These are phyloP conservation scores for Seiridium unicorne DNA, from an alignment of 2,329 filamentous ascomycete genomes.

Conservation along the genomic window DNA sequence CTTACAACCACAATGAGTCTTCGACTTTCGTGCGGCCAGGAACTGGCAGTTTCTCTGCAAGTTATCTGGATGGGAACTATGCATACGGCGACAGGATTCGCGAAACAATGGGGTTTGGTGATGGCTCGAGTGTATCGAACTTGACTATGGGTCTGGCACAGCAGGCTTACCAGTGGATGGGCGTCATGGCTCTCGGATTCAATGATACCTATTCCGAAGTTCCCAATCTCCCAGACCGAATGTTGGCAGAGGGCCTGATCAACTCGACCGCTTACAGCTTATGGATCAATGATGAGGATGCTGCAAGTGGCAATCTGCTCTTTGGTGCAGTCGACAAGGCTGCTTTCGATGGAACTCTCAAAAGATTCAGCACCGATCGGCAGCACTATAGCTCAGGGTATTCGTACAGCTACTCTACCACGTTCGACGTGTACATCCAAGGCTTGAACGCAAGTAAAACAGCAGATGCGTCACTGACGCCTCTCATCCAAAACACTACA, in stretches of 20 bases:
- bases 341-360: constrained; percentile 21
- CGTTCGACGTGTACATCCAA: constrained; percentile 1
- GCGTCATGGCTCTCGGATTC: constrained; percentile 26
- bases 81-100: constrained; percentile 22
- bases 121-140: constrained; percentile 21
- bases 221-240: constrained; percentile 21
- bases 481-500: constrained; percentile 9
- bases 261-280: constrained; percentile 28
- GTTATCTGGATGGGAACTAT: constrained; percentile 11
- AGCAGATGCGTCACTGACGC: not conserved
- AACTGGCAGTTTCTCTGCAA: constrained; percentile 9
- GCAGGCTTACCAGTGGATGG: constrained; percentile 15
- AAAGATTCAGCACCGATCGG: constrained; percentile 14
- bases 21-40: constrained; percentile 14
- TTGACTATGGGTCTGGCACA: constrained; percentile 25
- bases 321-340: constrained; percentile 30
- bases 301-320: constrained; percentile 24
- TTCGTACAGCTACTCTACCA: constrained; percentile 2
- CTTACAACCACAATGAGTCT: constrained; percentile 19
- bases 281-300: constrained; percentile 27
- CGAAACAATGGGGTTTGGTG: constrained; percentile 22
- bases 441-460: constrained; percentile 8
- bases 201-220: constrained; percentile 16
- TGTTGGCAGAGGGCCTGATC: constrained; percentile 23
- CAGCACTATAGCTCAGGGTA: not conserved